These are phyloP conservation scores for Zymoseptoria tritici DNA, from an alignment of 2,329 filamentous ascomycete genomes.

Conservation along the genomic window DNA sequence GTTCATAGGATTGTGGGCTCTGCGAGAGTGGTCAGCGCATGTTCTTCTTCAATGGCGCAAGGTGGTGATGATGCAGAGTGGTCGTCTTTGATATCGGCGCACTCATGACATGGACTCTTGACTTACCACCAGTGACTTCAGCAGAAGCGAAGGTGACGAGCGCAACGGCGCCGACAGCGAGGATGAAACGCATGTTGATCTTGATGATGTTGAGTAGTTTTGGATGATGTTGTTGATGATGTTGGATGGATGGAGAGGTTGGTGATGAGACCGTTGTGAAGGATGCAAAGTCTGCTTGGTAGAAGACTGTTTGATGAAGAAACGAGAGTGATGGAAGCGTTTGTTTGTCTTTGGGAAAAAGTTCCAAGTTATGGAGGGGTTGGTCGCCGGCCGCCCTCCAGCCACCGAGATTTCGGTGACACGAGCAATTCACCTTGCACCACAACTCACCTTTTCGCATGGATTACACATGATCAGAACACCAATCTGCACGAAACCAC, in stretches of 20 bases:
- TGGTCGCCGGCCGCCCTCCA: not conserved
- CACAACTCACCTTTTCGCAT: not conserved
- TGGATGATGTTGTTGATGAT: slow-evolving; percentile 1
- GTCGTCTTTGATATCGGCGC: not conserved
- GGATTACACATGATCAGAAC: not conserved
- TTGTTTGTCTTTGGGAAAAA: slow-evolving; percentile 1
- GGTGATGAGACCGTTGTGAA: not conserved
- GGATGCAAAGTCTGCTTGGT: not conserved
- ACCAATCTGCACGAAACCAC: not conserved
- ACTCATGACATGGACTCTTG: not conserved
- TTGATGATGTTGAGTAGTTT: not conserved
- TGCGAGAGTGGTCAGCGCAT: slow-evolving; percentile 2
- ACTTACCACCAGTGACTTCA: slow-evolving; percentile 22
- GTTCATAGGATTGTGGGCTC: slow-evolving; percentile 2
- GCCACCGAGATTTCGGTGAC: slow-evolving; percentile 1
- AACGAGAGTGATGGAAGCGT: slow-evolving; percentile 8
- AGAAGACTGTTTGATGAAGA: not conserved
- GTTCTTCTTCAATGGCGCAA: not conserved
- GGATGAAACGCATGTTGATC: slow-evolving; percentile 22
- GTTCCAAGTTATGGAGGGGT: not conserved
- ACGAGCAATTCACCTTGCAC: not conserved
- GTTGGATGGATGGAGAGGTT: slow-evolving; percentile 4
- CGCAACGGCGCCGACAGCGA: slow-evolving; percentile 19
- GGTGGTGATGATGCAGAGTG: not conserved
- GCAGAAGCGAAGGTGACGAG: slow-evolving; percentile 19